Evolutionary conservation across 23 red algal species (phyloP), one percentile per base, ranked within the genome.

Genomic region (Gracilaria domingensis): DNA sequence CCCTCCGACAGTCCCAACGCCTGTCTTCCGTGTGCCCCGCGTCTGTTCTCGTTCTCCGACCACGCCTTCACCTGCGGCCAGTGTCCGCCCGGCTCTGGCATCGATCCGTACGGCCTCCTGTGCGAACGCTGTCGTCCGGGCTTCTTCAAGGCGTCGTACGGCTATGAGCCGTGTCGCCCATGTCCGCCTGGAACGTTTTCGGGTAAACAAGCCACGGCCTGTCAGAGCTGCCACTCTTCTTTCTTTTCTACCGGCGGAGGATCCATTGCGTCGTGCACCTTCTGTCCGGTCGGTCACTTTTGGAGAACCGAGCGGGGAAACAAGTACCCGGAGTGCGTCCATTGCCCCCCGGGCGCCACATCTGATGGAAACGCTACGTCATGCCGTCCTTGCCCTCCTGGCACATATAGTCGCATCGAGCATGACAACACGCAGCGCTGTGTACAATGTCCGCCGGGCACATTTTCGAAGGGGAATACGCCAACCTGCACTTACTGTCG

Each of bases 31-130:
- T 77, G 72, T 35, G 30, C 72, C 13, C 72, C 72, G 45, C 38
- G n/a, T 0, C 25, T 29, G 23, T 77, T 77, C 21, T 77, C 72
- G 4, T 77, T 77, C 42, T 49, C 40, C 23, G 72, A 45, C 9
- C 8, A 30, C 72, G 12, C 72, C 38, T 77, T 50, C 26, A 45
- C 38, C 26, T 77, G 72, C 23, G 72, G 11, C 14, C 4, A 77
- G 39, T 77, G 72, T 30, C 72, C 72, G 40, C 38, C 38, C 2
- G 72, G 72, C 25, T 77, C 50, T 30, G 72, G 72, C 40, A 26
- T 77, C 23, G 72, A 77, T 30, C 42, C 72, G n/a, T 77, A 77
- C 42, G 72, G 72, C 16, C 72, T 77, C 26, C 23, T 77, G 23
- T 77, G 72, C 39, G 72, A 77, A 51, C 72, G 21, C 12, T 77